A percentile compares a stretch with the other conserved stretches of the same genome.
Evolutionary conservation across 1,284 basidiomycete genomes (phyloP).

Genomic region (Ustilago lituana): DNA sequence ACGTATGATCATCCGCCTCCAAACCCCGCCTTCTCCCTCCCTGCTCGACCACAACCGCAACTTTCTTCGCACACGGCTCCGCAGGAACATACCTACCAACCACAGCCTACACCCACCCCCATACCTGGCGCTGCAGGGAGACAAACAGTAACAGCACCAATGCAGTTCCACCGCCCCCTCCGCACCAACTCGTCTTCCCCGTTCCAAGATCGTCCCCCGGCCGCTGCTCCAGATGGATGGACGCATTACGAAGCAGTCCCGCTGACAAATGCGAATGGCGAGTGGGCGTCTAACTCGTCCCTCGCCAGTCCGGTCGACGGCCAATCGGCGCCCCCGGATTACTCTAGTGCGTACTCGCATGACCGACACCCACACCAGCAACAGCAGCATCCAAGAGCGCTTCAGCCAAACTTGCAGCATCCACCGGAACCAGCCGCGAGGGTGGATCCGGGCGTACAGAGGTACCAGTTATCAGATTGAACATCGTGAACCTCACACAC

Average conservation of each 20-base stretch:
- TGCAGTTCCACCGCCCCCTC: slow-evolving; percentile 42
- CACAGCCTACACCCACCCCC: neutral
- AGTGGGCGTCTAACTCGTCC: slow-evolving; percentile 6
- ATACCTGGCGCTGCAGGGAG: slow-evolving; percentile 5
- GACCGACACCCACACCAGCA: neutral
- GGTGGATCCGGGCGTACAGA: slow-evolving; percentile 15
- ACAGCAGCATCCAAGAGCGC: slow-evolving; percentile 7
- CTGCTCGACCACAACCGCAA: neutral
- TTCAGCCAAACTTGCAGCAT: neutral
- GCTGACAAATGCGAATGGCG: slow-evolving; percentile 9
- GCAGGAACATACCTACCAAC: too few species aligned
- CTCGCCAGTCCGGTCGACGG: slow-evolving; percentile 17
- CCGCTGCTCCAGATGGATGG: too few species aligned
- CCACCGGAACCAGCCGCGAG: neutral
- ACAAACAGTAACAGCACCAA: slow-evolving; percentile 8
- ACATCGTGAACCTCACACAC: too few species aligned
- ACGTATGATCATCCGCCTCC: too few species aligned
- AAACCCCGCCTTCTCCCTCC: neutral
- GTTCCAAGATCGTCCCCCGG: slow-evolving; percentile 26
- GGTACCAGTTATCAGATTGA: slow-evolving; percentile 31
- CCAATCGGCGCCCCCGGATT: slow-evolving; percentile 9
- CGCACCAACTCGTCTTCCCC: slow-evolving; percentile 20
- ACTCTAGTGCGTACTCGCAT: slow-evolving; percentile 6
- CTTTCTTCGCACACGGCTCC: neutral
- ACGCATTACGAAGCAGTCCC: neutral